Base-by-base conservation (phyloP, 2,329 filamentous ascomycete genomes). In the Scedosporium boydii region DNA sequence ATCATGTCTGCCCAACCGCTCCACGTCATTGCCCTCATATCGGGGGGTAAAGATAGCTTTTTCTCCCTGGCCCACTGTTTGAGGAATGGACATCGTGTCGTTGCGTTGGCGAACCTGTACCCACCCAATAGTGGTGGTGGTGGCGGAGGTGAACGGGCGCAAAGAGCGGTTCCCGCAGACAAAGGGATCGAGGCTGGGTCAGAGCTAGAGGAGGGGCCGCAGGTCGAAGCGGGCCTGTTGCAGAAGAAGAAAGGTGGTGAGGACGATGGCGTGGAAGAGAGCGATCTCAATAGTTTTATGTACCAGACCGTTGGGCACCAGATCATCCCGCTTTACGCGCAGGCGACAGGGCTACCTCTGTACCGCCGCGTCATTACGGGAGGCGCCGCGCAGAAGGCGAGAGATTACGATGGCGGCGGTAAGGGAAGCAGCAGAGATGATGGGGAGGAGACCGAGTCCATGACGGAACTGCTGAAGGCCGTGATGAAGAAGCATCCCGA, bases 251-350 rank as follows among this genome's bases (percentile, higher is more conserved):
- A 7, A 18, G 55, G 12, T 62, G 64, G 56, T 60, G 26, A 29
- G 12, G 23, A 63, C 42, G 62, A 64, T 18, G 62, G 46, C 18
- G 64, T 60, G 9, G 64, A 65, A 55, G 72, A 78, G 57, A 72
- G 70, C 58, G 77, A 98, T 73, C 82, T 96, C 68, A 91, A 99
- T 75, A 97, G 93, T 77, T 98, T 95, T 86, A 99, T 99, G 95
- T 99, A 98, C 79, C 95, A 99, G 79, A 99, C 95, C 3, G 90
- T 97, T 64, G 95, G 95, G 12, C 91, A 98, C 75, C 82, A 86
- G 63, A 79, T 97, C 18, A 88, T 98, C 63, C 91, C 93, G 2
- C 82, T 96, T 16, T 98, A 97, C 72, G 87, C 87, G 64, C 75
- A 83, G 58, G 92, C 91, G 41, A 86, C 96, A 1, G 86, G 82